Evolutionary conservation across 768 basidiomycete genomes (phyloP).

Genomic region (Termitomyces sp.): DNA sequence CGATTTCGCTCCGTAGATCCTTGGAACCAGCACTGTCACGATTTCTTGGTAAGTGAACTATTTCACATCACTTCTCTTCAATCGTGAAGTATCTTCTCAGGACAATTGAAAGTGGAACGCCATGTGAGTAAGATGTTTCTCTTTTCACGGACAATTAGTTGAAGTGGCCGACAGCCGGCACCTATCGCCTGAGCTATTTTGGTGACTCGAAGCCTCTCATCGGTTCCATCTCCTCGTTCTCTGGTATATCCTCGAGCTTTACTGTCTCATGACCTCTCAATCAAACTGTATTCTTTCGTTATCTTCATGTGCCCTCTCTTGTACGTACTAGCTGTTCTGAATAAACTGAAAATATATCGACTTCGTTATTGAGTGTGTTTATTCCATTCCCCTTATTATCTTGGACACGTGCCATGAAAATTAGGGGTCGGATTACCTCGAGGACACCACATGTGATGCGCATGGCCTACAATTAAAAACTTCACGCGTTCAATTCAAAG

Average conservation of each 20-base stretch:
- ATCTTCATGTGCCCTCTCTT: background rate
- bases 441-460: constrained; percentile 29
- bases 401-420: background rate
- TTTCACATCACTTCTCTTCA: background rate
- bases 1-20: constrained; percentile 28
- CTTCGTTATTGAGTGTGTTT: background rate
- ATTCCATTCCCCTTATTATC: background rate
- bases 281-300: background rate
- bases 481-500: background rate
- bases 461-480: constrained; percentile 12
- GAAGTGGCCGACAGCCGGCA: constrained; percentile 42
- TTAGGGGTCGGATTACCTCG: constrained; percentile 23
- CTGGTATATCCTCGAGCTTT: constrained; percentile 57
- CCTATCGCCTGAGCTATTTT: constrained; percentile 65
- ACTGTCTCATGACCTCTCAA: constrained; percentile 37
- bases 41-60: constrained; percentile 52
- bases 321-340: constrained; percentile 1
- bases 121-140: constrained; percentile 31
- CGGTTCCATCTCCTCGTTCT: constrained; percentile 59
- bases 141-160: background rate
- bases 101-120: constrained; percentile 59
- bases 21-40: constrained; percentile 59
- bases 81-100: constrained; percentile 21
- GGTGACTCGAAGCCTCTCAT: constrained; percentile 72
- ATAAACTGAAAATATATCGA: background rate